A percentile compares a stretch with the other conserved stretches of the same genome.
Conservation (phyloP, 257 asterid species). For the Nicotiana otophora region DNA sequence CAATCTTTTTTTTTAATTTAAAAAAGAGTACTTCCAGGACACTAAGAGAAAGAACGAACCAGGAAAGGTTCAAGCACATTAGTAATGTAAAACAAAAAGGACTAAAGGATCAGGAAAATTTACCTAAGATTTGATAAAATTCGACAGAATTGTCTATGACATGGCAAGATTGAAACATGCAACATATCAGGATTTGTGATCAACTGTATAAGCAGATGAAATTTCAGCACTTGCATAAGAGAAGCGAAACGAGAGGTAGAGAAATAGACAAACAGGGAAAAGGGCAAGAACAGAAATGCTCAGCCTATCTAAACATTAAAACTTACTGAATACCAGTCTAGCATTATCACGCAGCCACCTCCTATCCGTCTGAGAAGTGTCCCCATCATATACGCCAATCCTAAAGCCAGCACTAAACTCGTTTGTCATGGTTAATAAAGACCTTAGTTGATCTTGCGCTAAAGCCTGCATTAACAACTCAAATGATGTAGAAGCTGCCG, state of each 20-base stretch:
- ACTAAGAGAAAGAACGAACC: not conserved
- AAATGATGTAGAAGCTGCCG: slow-evolving; percentile 16
- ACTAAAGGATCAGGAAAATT: slow-evolving; percentile 9
- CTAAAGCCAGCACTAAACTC: slow-evolving; percentile 58
- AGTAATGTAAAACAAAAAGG: not conserved
- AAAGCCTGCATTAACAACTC: slow-evolving; percentile 56
- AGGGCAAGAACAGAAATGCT: not conserved
- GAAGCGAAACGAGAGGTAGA: not conserved
- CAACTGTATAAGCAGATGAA: slow-evolving; percentile 51
- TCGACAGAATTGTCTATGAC: slow-evolving; percentile 70
- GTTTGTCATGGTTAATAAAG: slow-evolving; percentile 50
- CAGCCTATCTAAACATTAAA: slow-evolving; percentile 16
- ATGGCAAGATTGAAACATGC: slow-evolving; percentile 86
- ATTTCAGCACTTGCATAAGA: slow-evolving; percentile 16
- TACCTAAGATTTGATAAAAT: slow-evolving; percentile 82
- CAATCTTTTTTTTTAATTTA: not conserved
- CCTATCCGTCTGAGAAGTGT: slow-evolving; percentile 81
- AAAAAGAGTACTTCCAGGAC: not conserved
- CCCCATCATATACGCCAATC: slow-evolving; percentile 93
- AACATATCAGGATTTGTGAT: slow-evolving; percentile 98
- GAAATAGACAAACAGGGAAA: not conserved
- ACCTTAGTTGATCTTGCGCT: slow-evolving; percentile 95
- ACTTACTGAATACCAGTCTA: slow-evolving; percentile 60
- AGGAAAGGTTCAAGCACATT: slow-evolving; percentile 6
- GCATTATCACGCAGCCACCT: slow-evolving; percentile 80